Evolutionary conservation across 192 early-diverging fungal species (phyloP).

Genomic region (Podila epicladia): DNA sequence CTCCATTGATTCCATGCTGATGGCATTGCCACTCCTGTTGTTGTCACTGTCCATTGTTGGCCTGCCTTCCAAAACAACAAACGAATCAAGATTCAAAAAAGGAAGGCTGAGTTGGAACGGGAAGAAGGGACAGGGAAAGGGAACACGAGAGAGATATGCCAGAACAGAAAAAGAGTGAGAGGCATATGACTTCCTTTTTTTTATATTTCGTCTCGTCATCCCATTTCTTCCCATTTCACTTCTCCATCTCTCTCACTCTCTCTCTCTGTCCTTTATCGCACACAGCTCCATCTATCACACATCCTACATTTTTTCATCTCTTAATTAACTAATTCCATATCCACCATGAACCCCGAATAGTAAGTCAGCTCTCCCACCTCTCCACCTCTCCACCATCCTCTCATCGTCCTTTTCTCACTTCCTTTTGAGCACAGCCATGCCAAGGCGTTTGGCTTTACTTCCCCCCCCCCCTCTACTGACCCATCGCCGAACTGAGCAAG

Average conservation of each 20-base stretch:
- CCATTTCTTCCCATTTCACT: not conserved
- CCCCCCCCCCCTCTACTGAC: not conserved
- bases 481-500: not conserved
- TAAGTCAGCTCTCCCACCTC: slow-evolving; percentile 22
- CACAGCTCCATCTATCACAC: not conserved
- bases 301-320: not conserved
- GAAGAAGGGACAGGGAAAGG: not conserved
- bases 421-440: too few species aligned
- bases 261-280: not conserved
- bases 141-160: not conserved
- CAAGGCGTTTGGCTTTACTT: too few species aligned
- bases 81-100: too few species aligned
- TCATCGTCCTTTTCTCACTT: too few species aligned
- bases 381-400: not conserved
- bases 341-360: slow-evolving; percentile 57
- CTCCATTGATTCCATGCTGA: not conserved
- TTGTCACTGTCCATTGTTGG: too few species aligned
- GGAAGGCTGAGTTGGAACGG: not conserved
- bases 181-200: not conserved
- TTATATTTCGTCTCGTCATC: not conserved
- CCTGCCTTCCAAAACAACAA: too few species aligned
- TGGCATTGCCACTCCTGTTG: not conserved
- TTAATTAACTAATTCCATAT: not conserved
- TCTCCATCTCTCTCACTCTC: not conserved
- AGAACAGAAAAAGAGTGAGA: not conserved